Evolutionary conservation across 768 basidiomycete species (phyloP).

Genomic region (Psilocybe azurescens): DNA sequence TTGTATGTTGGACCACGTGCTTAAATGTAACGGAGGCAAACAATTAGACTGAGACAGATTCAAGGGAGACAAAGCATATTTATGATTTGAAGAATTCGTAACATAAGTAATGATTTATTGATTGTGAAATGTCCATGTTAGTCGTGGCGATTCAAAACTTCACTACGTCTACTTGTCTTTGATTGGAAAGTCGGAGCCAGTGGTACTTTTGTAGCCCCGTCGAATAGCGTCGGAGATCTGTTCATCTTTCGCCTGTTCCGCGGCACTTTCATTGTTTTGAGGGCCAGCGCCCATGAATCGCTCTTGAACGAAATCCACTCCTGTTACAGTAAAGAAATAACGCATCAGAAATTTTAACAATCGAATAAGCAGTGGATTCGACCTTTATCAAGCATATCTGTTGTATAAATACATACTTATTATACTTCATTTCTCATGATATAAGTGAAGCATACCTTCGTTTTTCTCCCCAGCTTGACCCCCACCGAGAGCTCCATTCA

Average conservation of each 20-base stretch:
- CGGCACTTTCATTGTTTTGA: conserved; percentile 47
- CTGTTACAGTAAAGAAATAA: conserved; percentile 42
- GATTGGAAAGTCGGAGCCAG: conserved; percentile 43
- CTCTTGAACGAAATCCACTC: conserved; percentile 48
- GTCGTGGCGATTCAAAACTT: no score
- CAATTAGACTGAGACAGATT: no score
- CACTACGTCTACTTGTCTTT: conserved; percentile 30
- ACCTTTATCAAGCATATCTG: background rate
- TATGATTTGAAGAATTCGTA: no score
- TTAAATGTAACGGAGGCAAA: no score
- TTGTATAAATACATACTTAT: background rate
- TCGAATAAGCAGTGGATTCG: background rate
- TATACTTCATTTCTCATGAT: background rate
- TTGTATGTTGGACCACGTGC: no score
- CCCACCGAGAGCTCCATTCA: conserved; percentile 36
- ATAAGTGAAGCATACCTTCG: conserved; percentile 31
- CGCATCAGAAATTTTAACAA: conserved; percentile 2
- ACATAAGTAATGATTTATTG: no score
- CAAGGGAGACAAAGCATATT: no score
- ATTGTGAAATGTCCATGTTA: no score
- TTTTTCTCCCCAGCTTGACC: conserved; percentile 38
- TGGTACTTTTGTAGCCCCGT: conserved; percentile 35
- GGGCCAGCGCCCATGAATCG: conserved; percentile 37
- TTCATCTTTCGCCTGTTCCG: conserved; percentile 49
- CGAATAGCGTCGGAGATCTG: conserved; percentile 46